These are phyloP conservation scores for Cryptococcus hybrid DNA, from an alignment of 1,284 basidiomycete species.

Conservation along the genomic window DNA sequence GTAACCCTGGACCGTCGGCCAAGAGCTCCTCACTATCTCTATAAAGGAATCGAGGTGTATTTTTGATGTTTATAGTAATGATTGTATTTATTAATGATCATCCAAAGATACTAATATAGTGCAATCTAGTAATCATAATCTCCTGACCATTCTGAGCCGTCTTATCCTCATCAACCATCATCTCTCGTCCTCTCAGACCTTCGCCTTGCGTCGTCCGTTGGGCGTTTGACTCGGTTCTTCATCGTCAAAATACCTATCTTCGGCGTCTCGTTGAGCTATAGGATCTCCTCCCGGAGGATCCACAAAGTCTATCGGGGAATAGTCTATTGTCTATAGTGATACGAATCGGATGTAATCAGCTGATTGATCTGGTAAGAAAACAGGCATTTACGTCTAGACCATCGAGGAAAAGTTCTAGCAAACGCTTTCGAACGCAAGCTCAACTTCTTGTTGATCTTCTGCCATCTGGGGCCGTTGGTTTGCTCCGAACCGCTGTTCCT, in stretches of 20 bases:
- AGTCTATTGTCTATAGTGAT: slow-evolving; percentile 38
- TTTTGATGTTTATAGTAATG: no score
- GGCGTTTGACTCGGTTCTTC: slow-evolving; percentile 36
- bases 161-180: neutral
- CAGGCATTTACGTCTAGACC: slow-evolving; percentile 45
- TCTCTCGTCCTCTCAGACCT: neutral
- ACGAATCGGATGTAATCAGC: no score
- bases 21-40: no score
- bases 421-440: slow-evolving; percentile 34
- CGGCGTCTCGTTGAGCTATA: slow-evolving; percentile 33
- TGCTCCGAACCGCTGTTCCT: slow-evolving; percentile 2
- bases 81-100: no score
- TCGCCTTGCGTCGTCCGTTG: slow-evolving; percentile 11
- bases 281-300: slow-evolving; percentile 37
- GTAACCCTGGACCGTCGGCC: no score
- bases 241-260: slow-evolving; percentile 48
- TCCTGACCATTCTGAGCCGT: slow-evolving; percentile 34
- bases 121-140: slow-evolving; percentile 46
- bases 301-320: slow-evolving; percentile 42
- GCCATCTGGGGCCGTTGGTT: slow-evolving; percentile 5
- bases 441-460: slow-evolving; percentile 35
- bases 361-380: neutral
- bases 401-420: slow-evolving; percentile 48
- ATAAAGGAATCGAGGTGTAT: no score
- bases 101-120: no score